These are phyloP conservation scores for Graphilbum sp. DNA, from an alignment of 2,329 filamentous ascomycete species.

Conservation along the genomic window DNA sequence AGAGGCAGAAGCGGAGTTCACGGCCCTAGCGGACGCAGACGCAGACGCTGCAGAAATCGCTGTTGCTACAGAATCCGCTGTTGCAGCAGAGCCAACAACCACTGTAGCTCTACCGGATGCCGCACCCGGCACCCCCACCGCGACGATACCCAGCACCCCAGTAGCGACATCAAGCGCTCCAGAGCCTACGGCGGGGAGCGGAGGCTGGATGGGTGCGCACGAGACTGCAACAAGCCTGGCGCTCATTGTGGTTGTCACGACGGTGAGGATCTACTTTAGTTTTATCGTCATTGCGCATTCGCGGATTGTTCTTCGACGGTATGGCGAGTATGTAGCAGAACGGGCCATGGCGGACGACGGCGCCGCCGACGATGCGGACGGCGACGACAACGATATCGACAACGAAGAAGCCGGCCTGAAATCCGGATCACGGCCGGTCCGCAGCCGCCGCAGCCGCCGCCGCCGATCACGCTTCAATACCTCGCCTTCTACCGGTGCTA, in stretches of 20 bases:
- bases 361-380: conserved; percentile 30
- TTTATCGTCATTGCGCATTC: conserved; percentile 74
- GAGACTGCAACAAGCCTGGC: conserved; percentile 60
- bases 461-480: conserved; percentile 1
- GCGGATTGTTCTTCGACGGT: conserved; percentile 55
- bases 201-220: conserved; percentile 21
- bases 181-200: conserved; percentile 7
- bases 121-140: too few relatives aligned
- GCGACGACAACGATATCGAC: conserved; percentile 26
- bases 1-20: neutral
- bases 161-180: conserved; percentile 1
- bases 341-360: conserved; percentile 12
- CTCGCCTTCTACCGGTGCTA: conserved; percentile 19
- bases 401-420: conserved; percentile 8
- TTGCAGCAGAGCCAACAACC: too few relatives aligned
- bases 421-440: conserved; percentile 1
- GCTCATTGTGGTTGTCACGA: conserved; percentile 57
- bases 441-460: conserved; percentile 8
- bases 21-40: neutral
- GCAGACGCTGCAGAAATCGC: neutral
- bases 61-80: conserved; percentile 2
- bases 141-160: neutral
- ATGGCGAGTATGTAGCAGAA: conserved; percentile 28
- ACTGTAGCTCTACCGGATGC: too few relatives aligned
- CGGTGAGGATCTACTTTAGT: conserved; percentile 67